Conservation (phyloP, 2,329 filamentous ascomycete species). For the Fusarium marasasianum region DNA sequence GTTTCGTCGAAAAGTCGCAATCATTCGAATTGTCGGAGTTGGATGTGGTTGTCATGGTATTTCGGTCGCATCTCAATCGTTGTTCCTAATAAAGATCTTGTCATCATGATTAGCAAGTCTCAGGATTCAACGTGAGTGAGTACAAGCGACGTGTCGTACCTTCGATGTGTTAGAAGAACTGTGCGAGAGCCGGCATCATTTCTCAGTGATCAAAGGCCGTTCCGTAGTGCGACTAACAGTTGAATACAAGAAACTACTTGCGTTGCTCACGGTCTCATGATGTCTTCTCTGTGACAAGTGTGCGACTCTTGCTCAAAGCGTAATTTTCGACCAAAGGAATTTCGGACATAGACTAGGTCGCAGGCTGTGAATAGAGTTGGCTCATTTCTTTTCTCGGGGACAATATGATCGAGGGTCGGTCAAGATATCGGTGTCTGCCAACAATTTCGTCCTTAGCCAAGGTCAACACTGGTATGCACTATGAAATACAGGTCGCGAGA, state of each 20-base stretch:
- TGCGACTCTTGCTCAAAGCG: not conserved
- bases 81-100: not conserved
- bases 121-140: too few species aligned
- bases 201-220: not conserved
- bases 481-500: not conserved
- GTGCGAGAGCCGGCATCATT: not conserved
- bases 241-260: not conserved
- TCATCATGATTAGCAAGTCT: not conserved
- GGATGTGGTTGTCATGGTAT: not conserved
- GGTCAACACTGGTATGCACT: not conserved
- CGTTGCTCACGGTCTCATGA: not conserved
- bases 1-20: not conserved
- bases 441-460: not conserved
- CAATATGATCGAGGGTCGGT: not conserved
- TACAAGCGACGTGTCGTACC: not conserved
- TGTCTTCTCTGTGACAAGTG: not conserved
- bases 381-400: not conserved
- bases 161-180: not conserved
- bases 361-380: not conserved
- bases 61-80: not conserved
- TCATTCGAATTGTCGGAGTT: not conserved
- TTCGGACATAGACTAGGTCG: not conserved
- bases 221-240: not conserved
- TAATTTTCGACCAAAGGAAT: not conserved
- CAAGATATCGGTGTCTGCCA: not conserved